phyloP scores from a whole-genome alignment of 345 rosid genomes.

The Gossypium stocksii region DNA sequence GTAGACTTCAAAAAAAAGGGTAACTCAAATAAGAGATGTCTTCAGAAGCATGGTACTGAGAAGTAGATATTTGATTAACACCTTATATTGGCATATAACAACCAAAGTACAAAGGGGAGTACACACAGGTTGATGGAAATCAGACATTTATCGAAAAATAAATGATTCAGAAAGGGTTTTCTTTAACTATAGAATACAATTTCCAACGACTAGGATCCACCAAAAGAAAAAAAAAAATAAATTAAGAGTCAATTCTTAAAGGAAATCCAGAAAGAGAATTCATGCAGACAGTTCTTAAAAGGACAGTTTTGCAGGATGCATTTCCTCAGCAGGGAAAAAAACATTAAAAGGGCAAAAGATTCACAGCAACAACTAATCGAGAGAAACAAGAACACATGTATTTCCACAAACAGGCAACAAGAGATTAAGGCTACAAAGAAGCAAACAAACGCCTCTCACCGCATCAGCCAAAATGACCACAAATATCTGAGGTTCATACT shows the following conservation, averaged over 20 bases:
- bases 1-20: background rate
- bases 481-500: conserved; percentile 24
- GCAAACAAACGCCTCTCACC: conserved; percentile 49
- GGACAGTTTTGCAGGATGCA: background rate
- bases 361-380: background rate
- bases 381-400: background rate
- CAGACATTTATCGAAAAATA: background rate
- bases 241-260: background rate
- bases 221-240: background rate
- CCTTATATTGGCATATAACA: background rate
- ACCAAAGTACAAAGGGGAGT: background rate
- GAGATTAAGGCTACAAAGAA: conserved; percentile 29
- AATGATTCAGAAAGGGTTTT: background rate
- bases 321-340: background rate
- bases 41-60: background rate
- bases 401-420: conserved; percentile 13
- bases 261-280: background rate
- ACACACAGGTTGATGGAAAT: background rate
- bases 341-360: background rate
- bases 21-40: background rate
- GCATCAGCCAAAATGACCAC: conserved; percentile 31
- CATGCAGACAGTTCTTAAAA: background rate
- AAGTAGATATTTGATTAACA: background rate
- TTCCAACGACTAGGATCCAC: background rate
- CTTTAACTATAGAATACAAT: background rate